Evolutionary conservation across 441 rosid genomes (phyloP), one percentile per base, ranked within the genome.

Genomic region (Biscutella laevigata): DNA sequence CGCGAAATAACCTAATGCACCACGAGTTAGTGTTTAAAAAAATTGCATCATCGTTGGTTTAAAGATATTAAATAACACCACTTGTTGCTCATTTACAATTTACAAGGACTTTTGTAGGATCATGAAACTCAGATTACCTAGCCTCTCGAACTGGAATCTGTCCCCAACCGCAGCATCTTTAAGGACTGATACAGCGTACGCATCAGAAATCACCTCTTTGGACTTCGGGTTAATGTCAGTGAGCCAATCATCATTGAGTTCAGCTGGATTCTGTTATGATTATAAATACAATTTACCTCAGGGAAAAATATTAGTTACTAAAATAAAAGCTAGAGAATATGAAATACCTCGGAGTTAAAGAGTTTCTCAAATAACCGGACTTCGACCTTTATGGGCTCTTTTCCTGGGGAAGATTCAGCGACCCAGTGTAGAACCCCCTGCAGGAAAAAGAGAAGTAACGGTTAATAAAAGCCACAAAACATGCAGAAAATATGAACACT

Each of bases 391-490:
- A 88, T 61, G 9, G 92, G 94, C 39, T 79, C 64, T 42, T 64
- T 69, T 40, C 85, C 88, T 0, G 74, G 67, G 12, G 80, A 78
- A 53, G 92, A 65, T 64, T 84, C 83, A 68, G 90, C 63, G 12
- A 88, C 95, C 99, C 97, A 92, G 58, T 88, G 97, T 45, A 88
- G 85, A 71, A 88, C 97, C 15, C 99, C 99, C 97, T 88, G 65
- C 2, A 39, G 11, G 4, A 16, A 47, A 4, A 11, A n/a, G n/a
- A 21, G 27, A 36, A 9, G 24, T 4, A 13, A 14, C 2, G 21
- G 22, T 43, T 45, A 66, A 9, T 6, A 15, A 53, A 57, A 53
- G 43, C 17, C 26, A 39, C 35, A 39, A 37, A 38, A 37, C 7
- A n/a, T 66, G 35, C 45, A 53, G 6, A 1, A 25, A 13, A 4